A percentile compares a stretch with the other conserved stretches of the same genome.
phyloP scores from a whole-genome alignment of 2,329 filamentous ascomycete genomes.

The Penicillium concentricum region DNA sequence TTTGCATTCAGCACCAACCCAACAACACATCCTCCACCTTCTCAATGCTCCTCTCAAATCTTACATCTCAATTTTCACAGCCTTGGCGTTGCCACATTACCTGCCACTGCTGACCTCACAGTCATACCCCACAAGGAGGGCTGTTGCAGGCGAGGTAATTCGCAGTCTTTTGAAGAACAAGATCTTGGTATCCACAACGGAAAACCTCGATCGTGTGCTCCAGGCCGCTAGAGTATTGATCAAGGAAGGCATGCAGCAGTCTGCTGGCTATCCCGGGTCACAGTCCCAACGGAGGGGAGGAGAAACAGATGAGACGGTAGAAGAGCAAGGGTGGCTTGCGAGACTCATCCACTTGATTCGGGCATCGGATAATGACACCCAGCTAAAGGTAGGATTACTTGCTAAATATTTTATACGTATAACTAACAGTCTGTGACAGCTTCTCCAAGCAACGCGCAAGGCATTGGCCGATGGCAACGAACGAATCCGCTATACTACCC shows the following conservation, averaged over 20 bases:
- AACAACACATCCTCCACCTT: constrained; percentile 84
- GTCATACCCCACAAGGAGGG: constrained; percentile 85
- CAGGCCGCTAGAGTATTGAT: constrained; percentile 88
- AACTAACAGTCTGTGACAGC: constrained; percentile 40
- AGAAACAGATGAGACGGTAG: constrained; percentile 95
- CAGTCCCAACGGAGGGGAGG: constrained; percentile 69
- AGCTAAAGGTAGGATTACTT: constrained; percentile 66
- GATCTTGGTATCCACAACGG: constrained; percentile 72
- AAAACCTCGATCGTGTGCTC: constrained; percentile 83
- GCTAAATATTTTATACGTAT: neutral
- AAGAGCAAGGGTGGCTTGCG: constrained; percentile 96
- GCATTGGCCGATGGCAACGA: constrained; percentile 91
- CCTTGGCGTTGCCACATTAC: constrained; percentile 86
- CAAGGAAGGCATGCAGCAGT: constrained; percentile 82
- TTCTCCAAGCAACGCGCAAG: constrained; percentile 83
- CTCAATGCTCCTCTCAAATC: constrained; percentile 87
- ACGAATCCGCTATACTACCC: constrained; percentile 91
- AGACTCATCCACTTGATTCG: constrained; percentile 86
- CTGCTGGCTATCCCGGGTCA: constrained; percentile 79
- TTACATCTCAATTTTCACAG: constrained; percentile 95
- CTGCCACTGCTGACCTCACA: constrained; percentile 87
- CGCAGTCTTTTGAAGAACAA: constrained; percentile 78
- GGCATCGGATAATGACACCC: constrained; percentile 82
- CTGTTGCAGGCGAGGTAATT: constrained; percentile 85
- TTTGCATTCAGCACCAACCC: constrained; percentile 80